Percentiles rank a stretch among this genome's conserved stretches.
Conservation (phyloP, 352 stramenopile genomes). For the Phytophthora constricta region DNA sequence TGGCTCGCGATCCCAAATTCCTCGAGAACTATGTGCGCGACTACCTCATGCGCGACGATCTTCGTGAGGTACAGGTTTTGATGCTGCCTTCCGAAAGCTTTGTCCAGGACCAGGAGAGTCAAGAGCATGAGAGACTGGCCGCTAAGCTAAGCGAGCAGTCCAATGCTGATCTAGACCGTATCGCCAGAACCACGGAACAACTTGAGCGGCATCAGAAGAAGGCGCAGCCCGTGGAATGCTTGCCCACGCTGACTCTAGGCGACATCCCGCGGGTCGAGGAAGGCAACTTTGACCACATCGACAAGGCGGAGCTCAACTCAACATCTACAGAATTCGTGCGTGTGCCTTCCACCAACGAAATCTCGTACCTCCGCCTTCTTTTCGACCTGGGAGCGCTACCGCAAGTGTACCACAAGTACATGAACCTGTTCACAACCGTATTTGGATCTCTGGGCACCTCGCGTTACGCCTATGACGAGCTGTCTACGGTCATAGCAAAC, state of each 20-base stretch:
- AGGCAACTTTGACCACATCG: slow-evolving; percentile 58
- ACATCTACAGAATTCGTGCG: slow-evolving; percentile 60
- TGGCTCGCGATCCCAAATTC: slow-evolving; percentile 69
- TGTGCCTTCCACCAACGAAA: slow-evolving; percentile 82
- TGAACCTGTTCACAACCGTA: slow-evolving; percentile 75
- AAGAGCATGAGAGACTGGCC: slow-evolving; percentile 57
- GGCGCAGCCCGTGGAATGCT: slow-evolving; percentile 68
- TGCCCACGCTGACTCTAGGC: slow-evolving; percentile 73
- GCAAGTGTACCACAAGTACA: slow-evolving; percentile 65
- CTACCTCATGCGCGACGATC: slow-evolving; percentile 55
- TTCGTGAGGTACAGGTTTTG: slow-evolving; percentile 70
- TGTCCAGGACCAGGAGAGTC: slow-evolving; percentile 61
- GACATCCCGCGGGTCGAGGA: slow-evolving; percentile 67
- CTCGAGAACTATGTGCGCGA: slow-evolving; percentile 66
- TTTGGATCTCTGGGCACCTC: slow-evolving; percentile 81
- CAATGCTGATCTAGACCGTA: slow-evolving; percentile 63
- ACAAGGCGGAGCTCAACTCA: slow-evolving; percentile 45
- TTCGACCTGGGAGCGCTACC: slow-evolving; percentile 68
- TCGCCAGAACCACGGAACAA: slow-evolving; percentile 48
- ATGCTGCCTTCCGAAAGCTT: slow-evolving; percentile 76
- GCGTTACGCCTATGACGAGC: slow-evolving; percentile 62
- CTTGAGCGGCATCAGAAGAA: slow-evolving; percentile 75
- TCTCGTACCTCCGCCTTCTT: slow-evolving; percentile 80
- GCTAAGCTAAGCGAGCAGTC: slow-evolving; percentile 47
- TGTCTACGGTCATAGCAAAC: slow-evolving; percentile 80